A percentile compares a stretch with the other conserved stretches of the same genome.
phyloP scores from a whole-genome alignment of 2,329 filamentous ascomycete species.

The Massarina eburnea region DNA sequence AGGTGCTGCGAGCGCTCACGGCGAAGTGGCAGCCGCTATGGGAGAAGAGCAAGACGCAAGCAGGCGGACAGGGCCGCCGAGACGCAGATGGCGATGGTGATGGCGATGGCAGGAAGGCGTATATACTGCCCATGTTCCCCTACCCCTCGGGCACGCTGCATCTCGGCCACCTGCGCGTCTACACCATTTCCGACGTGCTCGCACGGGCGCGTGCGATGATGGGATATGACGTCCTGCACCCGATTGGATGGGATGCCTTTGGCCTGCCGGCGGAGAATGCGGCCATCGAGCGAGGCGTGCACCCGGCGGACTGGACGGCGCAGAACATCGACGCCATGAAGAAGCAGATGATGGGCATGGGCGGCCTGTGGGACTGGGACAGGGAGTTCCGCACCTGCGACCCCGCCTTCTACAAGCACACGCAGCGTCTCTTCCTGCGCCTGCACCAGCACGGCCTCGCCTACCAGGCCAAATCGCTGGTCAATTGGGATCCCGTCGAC shows the following conservation, averaged over 20 bases:
- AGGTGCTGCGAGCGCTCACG: conserved; percentile 18
- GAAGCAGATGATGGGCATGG: conserved; percentile 75
- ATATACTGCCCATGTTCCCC: conserved; percentile 89
- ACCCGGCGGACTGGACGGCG: conserved; percentile 77
- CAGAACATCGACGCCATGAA: conserved; percentile 85
- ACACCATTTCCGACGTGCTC: conserved; percentile 86
- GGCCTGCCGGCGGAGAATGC: conserved; percentile 90
- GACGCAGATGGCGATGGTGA: conserved; percentile 6
- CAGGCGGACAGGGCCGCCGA: conserved; percentile 8
- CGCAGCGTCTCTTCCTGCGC: conserved; percentile 80
- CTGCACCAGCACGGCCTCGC: conserved; percentile 74
- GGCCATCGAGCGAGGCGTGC: conserved; percentile 77
- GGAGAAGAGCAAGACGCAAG: conserved; percentile 37
- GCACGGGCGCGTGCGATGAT: conserved; percentile 74
- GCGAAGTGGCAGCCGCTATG: conserved; percentile 59
- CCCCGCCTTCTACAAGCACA: conserved; percentile 85
- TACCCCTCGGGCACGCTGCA: conserved; percentile 88
- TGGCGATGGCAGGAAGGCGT: conserved; percentile 50
- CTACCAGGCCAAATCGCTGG: conserved; percentile 79
- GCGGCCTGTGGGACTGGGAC: conserved; percentile 81
- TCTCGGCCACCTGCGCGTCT: conserved; percentile 83
- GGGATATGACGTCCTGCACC: conserved; percentile 74
- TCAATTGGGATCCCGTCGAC: conserved; percentile 90
- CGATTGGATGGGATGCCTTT: conserved; percentile 96
- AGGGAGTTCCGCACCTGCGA: conserved; percentile 81